Base-by-base conservation (phyloP, 108 stramenopile genomes). In the Schizochytrium sp. region DNA sequence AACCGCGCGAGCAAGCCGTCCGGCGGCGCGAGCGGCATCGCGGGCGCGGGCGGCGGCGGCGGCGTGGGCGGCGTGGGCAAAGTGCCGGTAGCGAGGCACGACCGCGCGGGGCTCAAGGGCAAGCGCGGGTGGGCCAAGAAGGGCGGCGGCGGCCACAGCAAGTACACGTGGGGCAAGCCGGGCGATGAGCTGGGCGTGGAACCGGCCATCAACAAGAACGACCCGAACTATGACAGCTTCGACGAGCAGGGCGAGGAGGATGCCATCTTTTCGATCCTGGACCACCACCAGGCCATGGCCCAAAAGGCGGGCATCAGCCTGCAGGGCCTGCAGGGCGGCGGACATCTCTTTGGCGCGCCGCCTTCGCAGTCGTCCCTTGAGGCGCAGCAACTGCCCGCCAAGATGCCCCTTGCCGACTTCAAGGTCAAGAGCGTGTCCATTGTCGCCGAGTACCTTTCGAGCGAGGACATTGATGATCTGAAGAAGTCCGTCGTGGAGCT, bases 381-480 rank as follows among this genome's bases (percentile, higher is more conserved):
- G 8, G 0, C 63, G 25, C 63, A 69, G 41, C 8, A 8, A 14
- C 41, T 69, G 8, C 45, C 45, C 48, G 51, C 48, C 10, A 83
- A 83, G 83, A 87, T 89, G 87, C 45, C 89, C 44, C 83, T 89
- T 10, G 57, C 48, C 43, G 28, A 25, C 41, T 89, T 83, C 89
- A 89, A 89, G 88, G 43, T 8, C 5, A 34, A 8, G 23, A n/a
- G 23, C 28, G 28, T 23, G 41, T 5, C 16, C 6, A 47, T 87
- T 23, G 16, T 89, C 43, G 41, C 41, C n/a, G 89, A 89, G 8
- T 87, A 45, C 45, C 41, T 89, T 8, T 43, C 34, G 6, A 29
- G 43, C 41, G 87, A 59, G 28, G 89, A 89, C 89, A 14, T 89
- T n/a, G 83, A 87, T 5, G 89, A 89, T 5, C 45, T 89, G 88